These are phyloP conservation scores for Solanum chmielewskii DNA, from an alignment of 257 asterid species.

Conservation along the genomic window DNA sequence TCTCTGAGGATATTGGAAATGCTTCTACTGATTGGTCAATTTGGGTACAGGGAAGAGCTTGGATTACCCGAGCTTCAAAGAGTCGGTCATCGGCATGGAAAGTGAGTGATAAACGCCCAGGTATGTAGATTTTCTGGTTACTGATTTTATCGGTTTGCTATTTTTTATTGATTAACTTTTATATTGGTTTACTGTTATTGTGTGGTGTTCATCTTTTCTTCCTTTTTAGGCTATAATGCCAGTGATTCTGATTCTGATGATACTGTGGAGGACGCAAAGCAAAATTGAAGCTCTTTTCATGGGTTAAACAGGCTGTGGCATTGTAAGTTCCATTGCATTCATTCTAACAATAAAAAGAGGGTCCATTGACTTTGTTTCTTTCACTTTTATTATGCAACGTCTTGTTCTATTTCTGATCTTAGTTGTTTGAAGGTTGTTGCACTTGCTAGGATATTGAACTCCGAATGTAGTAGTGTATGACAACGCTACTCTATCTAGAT, in stretches of 20 bases:
- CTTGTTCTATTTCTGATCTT: not conserved
- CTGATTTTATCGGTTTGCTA: not conserved
- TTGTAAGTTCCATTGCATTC: constrained; percentile 21
- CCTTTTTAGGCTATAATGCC: constrained; percentile 58
- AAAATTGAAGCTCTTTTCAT: constrained; percentile 12
- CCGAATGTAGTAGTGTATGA: not conserved
- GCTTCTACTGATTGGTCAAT: not conserved
- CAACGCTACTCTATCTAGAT: not conserved
- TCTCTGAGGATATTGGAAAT: not conserved
- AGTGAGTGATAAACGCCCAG: constrained; percentile 90
- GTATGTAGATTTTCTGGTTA: constrained; percentile 15
- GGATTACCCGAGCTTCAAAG: constrained; percentile 73
- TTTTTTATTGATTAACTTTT: not conserved
- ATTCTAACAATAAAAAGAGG: not conserved
- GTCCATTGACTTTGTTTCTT: not conserved
- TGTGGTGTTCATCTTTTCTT: not conserved
- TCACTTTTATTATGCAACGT: not conserved
- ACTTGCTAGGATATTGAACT: not conserved
- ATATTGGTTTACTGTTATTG: not conserved
- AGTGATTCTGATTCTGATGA: constrained; percentile 94
- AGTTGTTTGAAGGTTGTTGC: not conserved
- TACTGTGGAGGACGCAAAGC: constrained; percentile 23
- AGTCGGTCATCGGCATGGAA: constrained; percentile 67
- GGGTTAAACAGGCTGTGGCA: constrained; percentile 1
- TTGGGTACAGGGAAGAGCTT: constrained; percentile 56